phyloP scores from a whole-genome alignment of 2,329 filamentous ascomycete species.

The Paecilomyces variotii region DNA sequence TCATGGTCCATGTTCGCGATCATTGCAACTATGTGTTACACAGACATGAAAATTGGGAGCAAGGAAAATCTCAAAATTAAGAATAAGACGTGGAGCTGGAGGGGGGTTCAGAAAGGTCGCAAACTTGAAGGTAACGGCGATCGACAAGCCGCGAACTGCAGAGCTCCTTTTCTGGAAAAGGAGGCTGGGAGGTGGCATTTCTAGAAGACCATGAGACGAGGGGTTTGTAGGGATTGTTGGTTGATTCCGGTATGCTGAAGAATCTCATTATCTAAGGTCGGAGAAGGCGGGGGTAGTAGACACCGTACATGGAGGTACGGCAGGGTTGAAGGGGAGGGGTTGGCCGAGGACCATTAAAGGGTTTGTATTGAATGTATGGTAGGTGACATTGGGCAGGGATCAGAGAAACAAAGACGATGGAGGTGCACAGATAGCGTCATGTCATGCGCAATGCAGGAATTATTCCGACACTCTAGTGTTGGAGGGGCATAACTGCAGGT shows the following conservation, averaged over 20 bases:
- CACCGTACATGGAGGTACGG: background rate
- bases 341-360: background rate
- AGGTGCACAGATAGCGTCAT: background rate
- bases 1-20: background rate
- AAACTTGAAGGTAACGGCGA: background rate
- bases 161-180: background rate
- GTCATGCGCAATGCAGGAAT: background rate
- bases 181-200: background rate
- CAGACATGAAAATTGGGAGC: background rate
- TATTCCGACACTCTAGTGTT: background rate
- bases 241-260: background rate
- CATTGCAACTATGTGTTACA: background rate
- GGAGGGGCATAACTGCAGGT: background rate
- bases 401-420: background rate
- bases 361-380: background rate
- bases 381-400: background rate
- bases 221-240: background rate
- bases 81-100: background rate
- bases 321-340: background rate
- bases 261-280: background rate
- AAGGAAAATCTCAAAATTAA: background rate
- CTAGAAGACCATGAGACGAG: background rate
- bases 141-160: background rate
- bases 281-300: background rate
- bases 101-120: background rate